A percentile compares a stretch with the other conserved stretches of the same genome.
Evolutionary conservation across 805 yeast genomes (phyloP).

Genomic region (Saccharomycopsis amapae): DNA sequence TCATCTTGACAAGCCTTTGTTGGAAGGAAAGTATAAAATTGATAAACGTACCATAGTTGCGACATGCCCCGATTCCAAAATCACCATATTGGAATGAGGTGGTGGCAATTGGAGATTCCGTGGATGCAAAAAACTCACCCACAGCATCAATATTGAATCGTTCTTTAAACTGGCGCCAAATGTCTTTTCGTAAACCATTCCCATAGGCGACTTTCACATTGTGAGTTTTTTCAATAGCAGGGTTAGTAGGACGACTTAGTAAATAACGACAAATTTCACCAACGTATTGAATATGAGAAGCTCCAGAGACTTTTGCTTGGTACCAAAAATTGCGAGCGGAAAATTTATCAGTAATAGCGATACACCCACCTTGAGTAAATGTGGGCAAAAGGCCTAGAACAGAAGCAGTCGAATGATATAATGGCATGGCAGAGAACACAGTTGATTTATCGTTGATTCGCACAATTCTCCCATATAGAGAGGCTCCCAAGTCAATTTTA

Average conservation of each 20-base stretch:
- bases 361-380: slow-evolving; percentile 59
- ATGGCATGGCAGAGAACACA: slow-evolving; percentile 88
- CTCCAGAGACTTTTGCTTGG: slow-evolving; percentile 60
- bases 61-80: slow-evolving; percentile 81
- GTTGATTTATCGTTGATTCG: slow-evolving; percentile 46
- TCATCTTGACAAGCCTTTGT: slow-evolving; percentile 64
- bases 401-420: slow-evolving; percentile 92
- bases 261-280: slow-evolving; percentile 92
- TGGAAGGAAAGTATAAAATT: slow-evolving; percentile 43
- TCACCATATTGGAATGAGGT: slow-evolving; percentile 74
- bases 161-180: slow-evolving; percentile 74
- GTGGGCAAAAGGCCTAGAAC: slow-evolving; percentile 75
- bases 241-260: slow-evolving; percentile 55
- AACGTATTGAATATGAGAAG: slow-evolving; percentile 86
- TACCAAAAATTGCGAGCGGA: slow-evolving; percentile 86
- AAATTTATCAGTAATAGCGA: slow-evolving; percentile 73
- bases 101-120: slow-evolving; percentile 86
- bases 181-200: slow-evolving; percentile 83
- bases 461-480: slow-evolving; percentile 63
- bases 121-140: slow-evolving; percentile 91
- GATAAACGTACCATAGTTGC: slow-evolving; percentile 63
- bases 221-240: slow-evolving; percentile 56
- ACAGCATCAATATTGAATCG: slow-evolving; percentile 68
- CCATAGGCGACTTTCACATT: slow-evolving; percentile 70
- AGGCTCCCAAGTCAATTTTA: slow-evolving; percentile 65